These are phyloP conservation scores for Solanum acaule DNA, from an alignment of 257 asterid genomes.

Conservation along the genomic window DNA sequence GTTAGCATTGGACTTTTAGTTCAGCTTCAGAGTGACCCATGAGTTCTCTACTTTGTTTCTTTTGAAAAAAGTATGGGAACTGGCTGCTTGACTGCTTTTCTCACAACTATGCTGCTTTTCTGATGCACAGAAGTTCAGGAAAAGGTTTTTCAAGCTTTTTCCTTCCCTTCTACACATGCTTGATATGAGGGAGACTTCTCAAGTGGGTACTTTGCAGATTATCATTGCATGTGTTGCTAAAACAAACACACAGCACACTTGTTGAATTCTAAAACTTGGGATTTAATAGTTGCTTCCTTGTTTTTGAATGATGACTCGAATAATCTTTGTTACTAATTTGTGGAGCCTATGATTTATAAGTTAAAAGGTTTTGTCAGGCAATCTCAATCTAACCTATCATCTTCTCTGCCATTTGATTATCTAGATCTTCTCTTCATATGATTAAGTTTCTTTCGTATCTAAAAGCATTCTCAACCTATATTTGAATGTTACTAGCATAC, in stretches of 20 bases:
- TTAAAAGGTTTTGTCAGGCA: background rate
- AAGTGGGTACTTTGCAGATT: background rate
- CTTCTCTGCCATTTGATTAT: background rate
- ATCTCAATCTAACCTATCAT: background rate
- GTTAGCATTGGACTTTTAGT: background rate
- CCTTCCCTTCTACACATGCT: background rate
- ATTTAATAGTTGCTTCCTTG: background rate
- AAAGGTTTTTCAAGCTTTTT: background rate
- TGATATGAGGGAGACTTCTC: background rate
- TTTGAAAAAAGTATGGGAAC: background rate
- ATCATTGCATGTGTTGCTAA: background rate
- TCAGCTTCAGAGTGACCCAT: background rate
- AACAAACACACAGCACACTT: background rate
- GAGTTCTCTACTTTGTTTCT: background rate
- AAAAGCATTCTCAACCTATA: background rate
- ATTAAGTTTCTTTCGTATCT: background rate
- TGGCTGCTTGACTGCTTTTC: background rate
- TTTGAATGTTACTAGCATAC: background rate
- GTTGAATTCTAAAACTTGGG: background rate
- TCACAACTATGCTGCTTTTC: background rate
- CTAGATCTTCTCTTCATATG: background rate
- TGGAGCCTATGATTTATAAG: background rate
- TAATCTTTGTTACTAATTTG: background rate
- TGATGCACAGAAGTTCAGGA: background rate
- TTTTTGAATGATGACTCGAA: background rate